Base-by-base conservation (phyloP, 192 early-diverging fungal species). In the Phlyctochytrium arcticum region DNA sequence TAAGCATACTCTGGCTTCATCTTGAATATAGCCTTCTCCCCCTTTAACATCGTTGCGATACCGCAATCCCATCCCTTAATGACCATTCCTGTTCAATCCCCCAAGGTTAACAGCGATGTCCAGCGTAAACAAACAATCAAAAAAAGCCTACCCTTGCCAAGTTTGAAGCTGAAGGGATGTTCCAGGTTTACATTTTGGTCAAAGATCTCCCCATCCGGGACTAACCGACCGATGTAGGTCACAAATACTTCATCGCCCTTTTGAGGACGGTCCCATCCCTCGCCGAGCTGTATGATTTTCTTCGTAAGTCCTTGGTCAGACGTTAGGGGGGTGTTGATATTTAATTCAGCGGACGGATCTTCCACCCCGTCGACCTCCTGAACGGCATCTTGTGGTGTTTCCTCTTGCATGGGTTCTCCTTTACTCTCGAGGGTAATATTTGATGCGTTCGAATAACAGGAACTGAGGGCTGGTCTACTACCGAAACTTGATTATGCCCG, bases 51-150 rank as follows among this genome's bases (percentile, higher is more conserved):
- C 51, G 73, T 72, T 57, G 78, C 70, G 48, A 88, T 71, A 57
- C 83, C 86, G 17, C 84, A 79, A 53, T 88, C 85, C 85, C 85
- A 88, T 29, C 87, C 87, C 23, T 78, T 51, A 54, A 88, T 87
- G 29, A 88, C 85, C 54, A 53, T 53, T 19, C 39, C 39, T 44
- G 39, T n/a, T n/a, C n/a, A n/a, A n/a, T n/a, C n/a, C n/a, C n/a
- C n/a, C n/a, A n/a, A n/a, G n/a, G n/a, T n/a, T 57, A 60, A 27
- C 76, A 67, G 55, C 48, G 36, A 10, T 80, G 80, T 15, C 73
- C 75, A 54, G 36, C 39, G 26, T 19, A 24, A 17, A 6, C 68
- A 27, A 59, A 62, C 27, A 5, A 74, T 34, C 35, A 57, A 34
- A 74, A 27, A 67, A 75, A 77, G 71, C 77, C 62, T 79, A 60